These are phyloP conservation scores for Penicillium sp. DNA, from an alignment of 2,329 filamentous ascomycete species.

Conservation along the genomic window DNA sequence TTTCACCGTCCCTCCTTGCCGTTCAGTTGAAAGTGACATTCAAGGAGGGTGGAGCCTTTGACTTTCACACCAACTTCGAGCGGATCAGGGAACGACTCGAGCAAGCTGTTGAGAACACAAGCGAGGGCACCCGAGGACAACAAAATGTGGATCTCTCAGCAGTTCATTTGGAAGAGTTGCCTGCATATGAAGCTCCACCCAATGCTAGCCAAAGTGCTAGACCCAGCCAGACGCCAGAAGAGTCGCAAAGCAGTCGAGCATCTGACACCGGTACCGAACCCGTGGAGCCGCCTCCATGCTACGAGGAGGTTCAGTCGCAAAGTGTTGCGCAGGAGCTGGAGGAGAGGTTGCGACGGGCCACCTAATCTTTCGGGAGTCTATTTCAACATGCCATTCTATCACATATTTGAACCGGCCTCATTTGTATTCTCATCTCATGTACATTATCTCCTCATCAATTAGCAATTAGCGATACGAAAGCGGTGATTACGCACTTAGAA, in stretches of 20 bases:
- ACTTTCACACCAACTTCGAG: conserved; percentile 81
- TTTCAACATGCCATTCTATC: neutral
- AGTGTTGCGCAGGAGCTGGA: conserved; percentile 73
- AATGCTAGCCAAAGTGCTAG: conserved; percentile 27
- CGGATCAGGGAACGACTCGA: conserved; percentile 78
- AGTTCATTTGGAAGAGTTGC: conserved; percentile 80
- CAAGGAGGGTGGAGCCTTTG: conserved; percentile 91
- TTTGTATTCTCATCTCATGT: conserved; percentile 9
- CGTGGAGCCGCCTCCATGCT: conserved; percentile 80
- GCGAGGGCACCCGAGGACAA: conserved; percentile 42
- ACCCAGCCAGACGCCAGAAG: conserved; percentile 8
- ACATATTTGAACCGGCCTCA: neutral
- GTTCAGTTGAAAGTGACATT: conserved; percentile 84
- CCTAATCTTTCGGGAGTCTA: conserved; percentile 15
- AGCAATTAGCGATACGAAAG: conserved; percentile 14
- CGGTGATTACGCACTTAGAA: conserved; percentile 6
- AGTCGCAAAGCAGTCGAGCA: conserved; percentile 21
- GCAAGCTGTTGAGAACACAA: conserved; percentile 66
- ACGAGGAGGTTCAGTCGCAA: conserved; percentile 85
- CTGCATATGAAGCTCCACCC: conserved; percentile 71
- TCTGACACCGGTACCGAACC: conserved; percentile 41
- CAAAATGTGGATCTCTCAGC: conserved; percentile 57
- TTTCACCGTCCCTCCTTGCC: conserved; percentile 68
- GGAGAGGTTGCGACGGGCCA: conserved; percentile 46
- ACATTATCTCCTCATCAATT: conserved; percentile 17